phyloP scores from a whole-genome alignment of 345 rosid species.

The Ricinus communis region DNA sequence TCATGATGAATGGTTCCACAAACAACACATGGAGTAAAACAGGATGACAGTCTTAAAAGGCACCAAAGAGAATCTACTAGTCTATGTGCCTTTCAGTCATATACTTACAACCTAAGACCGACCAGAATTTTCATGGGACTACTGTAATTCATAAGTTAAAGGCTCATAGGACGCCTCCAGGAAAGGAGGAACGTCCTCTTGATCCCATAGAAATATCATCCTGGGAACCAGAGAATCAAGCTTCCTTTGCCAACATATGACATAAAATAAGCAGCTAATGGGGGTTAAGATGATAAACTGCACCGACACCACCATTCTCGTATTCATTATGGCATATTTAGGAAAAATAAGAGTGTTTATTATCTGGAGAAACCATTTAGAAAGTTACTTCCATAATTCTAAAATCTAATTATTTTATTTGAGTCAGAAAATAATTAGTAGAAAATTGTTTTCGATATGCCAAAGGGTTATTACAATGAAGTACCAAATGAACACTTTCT shows the following conservation, averaged over 20 bases:
- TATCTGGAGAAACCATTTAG: not conserved
- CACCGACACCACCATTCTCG: not conserved
- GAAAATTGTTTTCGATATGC: not conserved
- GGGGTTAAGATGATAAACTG: not conserved
- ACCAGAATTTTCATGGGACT: not conserved
- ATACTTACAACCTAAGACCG: not conserved
- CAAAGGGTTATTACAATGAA: not conserved
- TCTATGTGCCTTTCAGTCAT: not conserved
- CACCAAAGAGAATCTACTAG: not conserved
- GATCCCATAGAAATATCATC: not conserved
- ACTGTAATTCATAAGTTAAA: not conserved
- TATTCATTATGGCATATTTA: not conserved
- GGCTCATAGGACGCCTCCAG: not conserved
- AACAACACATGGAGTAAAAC: not conserved
- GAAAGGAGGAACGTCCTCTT: not conserved
- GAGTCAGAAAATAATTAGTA: not conserved
- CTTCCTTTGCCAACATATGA: not conserved
- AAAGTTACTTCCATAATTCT: not conserved
- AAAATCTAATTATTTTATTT: not conserved
- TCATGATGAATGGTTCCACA: slow-evolving; percentile 4
- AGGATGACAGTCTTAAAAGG: not conserved
- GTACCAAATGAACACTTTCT: not conserved
- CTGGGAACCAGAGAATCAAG: not conserved
- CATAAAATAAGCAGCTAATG: not conserved
- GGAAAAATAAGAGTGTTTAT: not conserved